Evolutionary conservation across 345 rosid genomes (phyloP), one percentile per base, ranked within the genome.

Genomic region (Populus pruinosa): DNA sequence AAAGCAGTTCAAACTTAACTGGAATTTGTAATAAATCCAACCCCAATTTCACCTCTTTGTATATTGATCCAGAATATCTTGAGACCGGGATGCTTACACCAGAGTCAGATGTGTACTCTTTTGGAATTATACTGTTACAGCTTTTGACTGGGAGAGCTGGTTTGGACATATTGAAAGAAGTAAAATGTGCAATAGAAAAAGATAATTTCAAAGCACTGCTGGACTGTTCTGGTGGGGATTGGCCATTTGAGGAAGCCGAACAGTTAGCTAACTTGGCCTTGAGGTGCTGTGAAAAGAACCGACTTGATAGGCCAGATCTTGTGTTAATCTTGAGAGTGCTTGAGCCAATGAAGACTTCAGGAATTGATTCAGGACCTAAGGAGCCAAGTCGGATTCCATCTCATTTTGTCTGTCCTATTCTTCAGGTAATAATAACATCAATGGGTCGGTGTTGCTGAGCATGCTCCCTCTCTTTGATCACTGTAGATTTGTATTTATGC

Each of bases 361-460:
- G 83, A 77, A 21, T 77, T 7, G 44, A 71, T 44, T 80, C 87
- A 29, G 71, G 79, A 12, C 74, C 79, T 62, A 89, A 88, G 82
- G 90, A 82, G 84, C 86, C 71, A 33, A 85, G 84, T 6, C 80
- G 85, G 14, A 72, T 86, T 67, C 98, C 98, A 31, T 80, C 98
- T 59, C 92, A 93, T 86, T 94, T 93, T 76, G 84, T 94, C 73
- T 94, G 98, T 78, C 98, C 98, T 74, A 90, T 94, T 82, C 87
- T 89, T 72, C 98, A 91, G 95, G 98, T 94, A 88, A 71, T 17
- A 72, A 13, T 69, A 14, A 65, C 70, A 0, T 49, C 16, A 20
- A 35, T 69, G 31, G 25, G n/a, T 36, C 5, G 4, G 27, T 43
- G 29, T 49, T 43, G 2, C 18, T 47, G 18, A 14, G 16, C 35